A percentile compares a stretch with the other conserved stretches of the same genome.
Conservation (phyloP, 768 basidiomycete species). For the Rhizopogon roseolus region DNA sequence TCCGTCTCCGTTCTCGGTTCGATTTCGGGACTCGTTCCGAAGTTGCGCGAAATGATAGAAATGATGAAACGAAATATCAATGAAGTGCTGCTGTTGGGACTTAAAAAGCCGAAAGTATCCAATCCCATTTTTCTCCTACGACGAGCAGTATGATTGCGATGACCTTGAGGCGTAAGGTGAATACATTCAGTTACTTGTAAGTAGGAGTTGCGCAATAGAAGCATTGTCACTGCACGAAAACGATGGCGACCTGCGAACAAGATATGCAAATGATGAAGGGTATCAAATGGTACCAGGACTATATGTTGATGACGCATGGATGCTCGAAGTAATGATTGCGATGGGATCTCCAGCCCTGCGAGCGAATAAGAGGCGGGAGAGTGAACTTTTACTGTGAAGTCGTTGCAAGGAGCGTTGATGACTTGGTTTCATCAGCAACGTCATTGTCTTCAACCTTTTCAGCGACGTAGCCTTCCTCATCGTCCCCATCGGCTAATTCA, state of each 20-base stretch:
- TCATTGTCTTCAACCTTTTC: conserved; percentile 23
- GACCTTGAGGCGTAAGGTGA: too few species aligned
- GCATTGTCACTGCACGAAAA: too few species aligned
- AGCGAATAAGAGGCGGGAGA: not conserved
- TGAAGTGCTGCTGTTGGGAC: too few species aligned
- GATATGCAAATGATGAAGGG: not conserved
- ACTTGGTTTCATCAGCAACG: conserved; percentile 1
- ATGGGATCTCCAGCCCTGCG: not conserved
- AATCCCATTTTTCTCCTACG: too few species aligned
- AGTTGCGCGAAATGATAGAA: too few species aligned
- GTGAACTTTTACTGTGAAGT: not conserved
- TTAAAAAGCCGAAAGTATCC: too few species aligned
- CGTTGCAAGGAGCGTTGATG: conserved; percentile 1
- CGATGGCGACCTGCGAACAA: not conserved
- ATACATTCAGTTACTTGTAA: not conserved
- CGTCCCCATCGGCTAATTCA: conserved; percentile 64
- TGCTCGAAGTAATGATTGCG: not conserved
- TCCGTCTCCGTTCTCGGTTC: too few species aligned
- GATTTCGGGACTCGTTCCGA: too few species aligned
- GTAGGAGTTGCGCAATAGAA: not conserved
- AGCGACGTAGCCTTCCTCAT: conserved; percentile 31
- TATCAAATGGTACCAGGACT: not conserved
- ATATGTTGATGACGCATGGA: not conserved
- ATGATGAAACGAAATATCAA: too few species aligned
- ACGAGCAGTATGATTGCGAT: too few species aligned